Evolutionary conservation across 2,329 filamentous ascomycete species (phyloP), one percentile per base, ranked within the genome.

Genomic region (Macroventuria anomochaeta): DNA sequence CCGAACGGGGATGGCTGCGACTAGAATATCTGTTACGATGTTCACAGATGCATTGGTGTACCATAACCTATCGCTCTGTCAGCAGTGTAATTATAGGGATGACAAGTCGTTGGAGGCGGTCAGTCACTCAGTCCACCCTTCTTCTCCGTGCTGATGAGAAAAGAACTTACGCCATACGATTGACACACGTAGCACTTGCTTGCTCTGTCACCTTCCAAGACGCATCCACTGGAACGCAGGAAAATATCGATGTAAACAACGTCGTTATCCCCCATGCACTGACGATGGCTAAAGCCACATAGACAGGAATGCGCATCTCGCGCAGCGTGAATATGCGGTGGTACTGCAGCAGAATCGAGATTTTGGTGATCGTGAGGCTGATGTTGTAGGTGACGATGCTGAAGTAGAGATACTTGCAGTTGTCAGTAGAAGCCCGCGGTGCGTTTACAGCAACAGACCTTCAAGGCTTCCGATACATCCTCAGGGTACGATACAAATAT

Each of bases 281-380:
- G 21, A 61, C 63, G 3, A 71, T 28, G 1, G 28, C 65, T 53
- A 68, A 58, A 6, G 59, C 53, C 12, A 66, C 49, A 43, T 65
- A 58, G 3, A 70, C 53, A 2, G 64, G 62, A 7, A 69, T 55
- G 12, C 61, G 62, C 61, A 64, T 63, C 32, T 64, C 52, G 7
- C 47, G 50, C 11, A 65, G 8, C 7, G 62, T 59, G 25, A 71
- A 70, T 23, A 71, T 68, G 5, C 67, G 60, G 11, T 59, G 29
- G 38, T 70, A 71, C 18, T 71, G 67, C 12, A 69, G 23, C 11
- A 71, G 37, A 8, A 71, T 71, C 0, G 67, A 69, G 2, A 70
- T 36, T 33, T 70, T 71, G 10, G 59, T 70, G 10, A 65, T 51
- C 5, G 53, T 62, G 5, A 70, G 57, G 31, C 54, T 59, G 18